phyloP scores from a whole-genome alignment of 2,329 filamentous ascomycete genomes.

The Aspergillus thermomutatus region DNA sequence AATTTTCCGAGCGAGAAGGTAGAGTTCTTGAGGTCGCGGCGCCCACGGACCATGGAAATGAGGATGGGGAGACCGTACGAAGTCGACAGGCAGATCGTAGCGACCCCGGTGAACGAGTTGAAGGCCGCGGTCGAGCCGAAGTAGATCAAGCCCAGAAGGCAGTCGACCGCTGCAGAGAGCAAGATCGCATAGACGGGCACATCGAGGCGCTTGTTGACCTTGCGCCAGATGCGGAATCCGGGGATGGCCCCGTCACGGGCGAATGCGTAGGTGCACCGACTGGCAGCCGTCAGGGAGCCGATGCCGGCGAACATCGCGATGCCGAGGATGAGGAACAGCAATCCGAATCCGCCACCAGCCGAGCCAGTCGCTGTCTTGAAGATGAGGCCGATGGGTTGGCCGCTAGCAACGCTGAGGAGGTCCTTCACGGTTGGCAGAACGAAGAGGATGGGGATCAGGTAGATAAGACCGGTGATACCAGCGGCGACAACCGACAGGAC shows the following conservation, averaged over 20 bases:
- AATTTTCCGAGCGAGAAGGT: constrained; percentile 67
- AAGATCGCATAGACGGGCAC: constrained; percentile 69
- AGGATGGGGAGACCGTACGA: constrained; percentile 75
- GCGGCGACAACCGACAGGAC: constrained; percentile 66
- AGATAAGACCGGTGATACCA: constrained; percentile 63
- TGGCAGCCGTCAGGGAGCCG: constrained; percentile 70
- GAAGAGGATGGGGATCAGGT: constrained; percentile 72
- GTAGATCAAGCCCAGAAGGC: constrained; percentile 72
- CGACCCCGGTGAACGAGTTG: constrained; percentile 75
- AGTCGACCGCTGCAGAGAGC: constrained; percentile 66
- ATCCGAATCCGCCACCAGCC: constrained; percentile 67
- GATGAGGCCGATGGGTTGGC: constrained; percentile 71
- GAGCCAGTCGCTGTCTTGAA: constrained; percentile 75
- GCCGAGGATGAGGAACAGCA: constrained; percentile 72
- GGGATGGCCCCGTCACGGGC: constrained; percentile 72
- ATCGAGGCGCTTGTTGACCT: constrained; percentile 62
- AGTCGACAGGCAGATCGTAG: constrained; percentile 72
- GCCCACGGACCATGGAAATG: constrained; percentile 64
- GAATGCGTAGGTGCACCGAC: constrained; percentile 72
- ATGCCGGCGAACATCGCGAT: constrained; percentile 75
- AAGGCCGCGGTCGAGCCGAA: constrained; percentile 75
- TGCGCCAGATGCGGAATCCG: constrained; percentile 63
- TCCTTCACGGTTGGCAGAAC: constrained; percentile 65
- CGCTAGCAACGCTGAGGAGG: constrained; percentile 64
- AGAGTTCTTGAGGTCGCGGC: constrained; percentile 63